Percentiles rank a stretch among this genome's conserved stretches.
phyloP scores from a whole-genome alignment of 202 grass and related monocot species.

The Carex sylvatica region DNA sequence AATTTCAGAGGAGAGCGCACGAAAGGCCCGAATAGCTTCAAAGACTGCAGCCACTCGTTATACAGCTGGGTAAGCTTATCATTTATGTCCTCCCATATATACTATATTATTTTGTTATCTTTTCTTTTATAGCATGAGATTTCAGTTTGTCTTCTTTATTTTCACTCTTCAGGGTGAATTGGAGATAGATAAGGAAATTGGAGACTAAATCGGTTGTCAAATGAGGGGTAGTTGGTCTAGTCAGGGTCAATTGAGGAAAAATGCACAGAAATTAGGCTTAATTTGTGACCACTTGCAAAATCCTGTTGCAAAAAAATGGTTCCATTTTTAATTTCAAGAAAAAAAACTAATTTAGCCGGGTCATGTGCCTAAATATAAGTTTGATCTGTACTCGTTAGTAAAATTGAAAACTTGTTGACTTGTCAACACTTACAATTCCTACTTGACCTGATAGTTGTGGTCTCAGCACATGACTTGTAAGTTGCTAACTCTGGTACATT shows the following conservation, averaged over 20 bases:
- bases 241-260: not conserved
- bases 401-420: constrained; percentile 8
- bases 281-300: not conserved
- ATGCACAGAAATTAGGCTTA: not conserved
- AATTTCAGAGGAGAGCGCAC: constrained; percentile 42
- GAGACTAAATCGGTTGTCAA: not conserved
- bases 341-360: not conserved
- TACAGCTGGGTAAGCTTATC: constrained; percentile 37
- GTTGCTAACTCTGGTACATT: not conserved
- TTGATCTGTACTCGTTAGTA: not conserved
- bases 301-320: constrained; percentile 5
- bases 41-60: constrained; percentile 68
- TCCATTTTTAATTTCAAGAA: not conserved
- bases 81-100: not conserved
- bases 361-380: not conserved
- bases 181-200: not conserved
- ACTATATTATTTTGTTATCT: not conserved
- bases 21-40: constrained; percentile 49
- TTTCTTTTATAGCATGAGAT: not conserved
- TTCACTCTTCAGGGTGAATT: not conserved
- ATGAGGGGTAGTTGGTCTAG: constrained; percentile 6
- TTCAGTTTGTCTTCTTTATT: not conserved
- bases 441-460: not conserved
- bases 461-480: not conserved
- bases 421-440: not conserved